Percentiles rank a stretch among this genome's conserved stretches.
Conservation (phyloP, 371 early-diverging fungal genomes). For the Haplosporangium sp. region DNA sequence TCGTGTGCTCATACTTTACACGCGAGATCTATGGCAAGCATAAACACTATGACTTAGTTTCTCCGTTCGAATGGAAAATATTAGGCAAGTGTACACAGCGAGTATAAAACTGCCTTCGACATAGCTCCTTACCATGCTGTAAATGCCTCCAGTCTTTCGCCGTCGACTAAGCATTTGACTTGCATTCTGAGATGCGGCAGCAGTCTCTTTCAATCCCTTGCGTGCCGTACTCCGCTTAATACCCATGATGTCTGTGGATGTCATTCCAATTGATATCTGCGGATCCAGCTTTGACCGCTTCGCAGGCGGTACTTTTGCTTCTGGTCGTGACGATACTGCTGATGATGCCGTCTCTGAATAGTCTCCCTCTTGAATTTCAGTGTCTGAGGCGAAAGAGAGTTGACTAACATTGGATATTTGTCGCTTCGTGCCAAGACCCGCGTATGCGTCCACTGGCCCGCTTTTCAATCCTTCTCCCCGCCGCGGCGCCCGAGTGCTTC, state of each 20-base stretch:
- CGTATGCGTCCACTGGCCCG: background rate
- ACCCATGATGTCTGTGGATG: constrained; percentile 30
- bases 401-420: constrained; percentile 47
- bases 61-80: no score
- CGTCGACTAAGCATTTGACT: constrained; percentile 7
- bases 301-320: constrained; percentile 8
- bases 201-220: constrained; percentile 17
- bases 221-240: constrained; percentile 7
- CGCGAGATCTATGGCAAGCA: constrained; percentile 35
- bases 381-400: constrained; percentile 28
- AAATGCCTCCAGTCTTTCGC: constrained; percentile 39
- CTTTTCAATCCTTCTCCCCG: background rate
- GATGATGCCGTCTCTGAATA: background rate
- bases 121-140: constrained; percentile 38
- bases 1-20: constrained; percentile 33
- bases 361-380: constrained; percentile 11
- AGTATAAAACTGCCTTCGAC: background rate
- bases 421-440: constrained; percentile 22
- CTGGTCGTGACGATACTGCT: background rate
- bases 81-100: background rate
- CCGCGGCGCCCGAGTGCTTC: background rate
- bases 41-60: background rate
- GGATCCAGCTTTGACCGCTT: constrained; percentile 34
- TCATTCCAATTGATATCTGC: constrained; percentile 1
- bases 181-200: constrained; percentile 19